Conservation (phyloP, 2,329 filamentous ascomycete species). For the Cytospora piceae region DNA sequence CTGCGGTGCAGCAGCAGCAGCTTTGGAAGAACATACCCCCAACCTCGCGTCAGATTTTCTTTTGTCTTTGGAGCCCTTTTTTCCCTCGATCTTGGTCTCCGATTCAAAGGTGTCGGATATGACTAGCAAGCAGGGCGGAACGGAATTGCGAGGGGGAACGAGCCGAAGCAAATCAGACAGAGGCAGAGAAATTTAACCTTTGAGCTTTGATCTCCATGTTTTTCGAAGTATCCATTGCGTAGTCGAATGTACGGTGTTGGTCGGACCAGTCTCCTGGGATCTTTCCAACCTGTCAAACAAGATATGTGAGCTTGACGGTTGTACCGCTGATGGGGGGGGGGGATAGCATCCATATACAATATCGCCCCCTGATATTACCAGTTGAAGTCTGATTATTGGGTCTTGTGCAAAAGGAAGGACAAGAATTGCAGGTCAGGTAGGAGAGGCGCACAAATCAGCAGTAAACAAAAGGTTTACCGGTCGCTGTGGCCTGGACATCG, state of each 20-base stretch:
- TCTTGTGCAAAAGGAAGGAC: no score
- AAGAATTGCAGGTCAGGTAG: no score
- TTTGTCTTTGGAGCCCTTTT: slow-evolving; percentile 17
- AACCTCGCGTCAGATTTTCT: slow-evolving; percentile 11
- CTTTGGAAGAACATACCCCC: neutral
- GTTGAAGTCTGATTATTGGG: no score
- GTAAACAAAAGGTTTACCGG: no score
- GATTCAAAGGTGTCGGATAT: slow-evolving; percentile 2
- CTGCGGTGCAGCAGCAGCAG: slow-evolving; percentile 1
- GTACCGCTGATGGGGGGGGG: neutral
- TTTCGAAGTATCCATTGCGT: neutral
- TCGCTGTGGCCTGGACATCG: no score
- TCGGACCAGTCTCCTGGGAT: neutral
- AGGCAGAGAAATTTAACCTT: neutral
- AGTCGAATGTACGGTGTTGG: neutral
- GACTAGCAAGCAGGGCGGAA: slow-evolving; percentile 23
- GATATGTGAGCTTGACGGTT: neutral
- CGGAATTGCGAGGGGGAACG: slow-evolving; percentile 23
- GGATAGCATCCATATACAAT: neutral
- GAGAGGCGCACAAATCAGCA: no score
- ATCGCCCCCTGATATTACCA: no score
- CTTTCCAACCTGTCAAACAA: neutral
- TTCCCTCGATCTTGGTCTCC: slow-evolving; percentile 17
- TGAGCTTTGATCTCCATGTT: neutral
- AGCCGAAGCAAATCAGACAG: neutral